Conservation (phyloP, 192 early-diverging fungal species). For the Backusella macrospora region DNA sequence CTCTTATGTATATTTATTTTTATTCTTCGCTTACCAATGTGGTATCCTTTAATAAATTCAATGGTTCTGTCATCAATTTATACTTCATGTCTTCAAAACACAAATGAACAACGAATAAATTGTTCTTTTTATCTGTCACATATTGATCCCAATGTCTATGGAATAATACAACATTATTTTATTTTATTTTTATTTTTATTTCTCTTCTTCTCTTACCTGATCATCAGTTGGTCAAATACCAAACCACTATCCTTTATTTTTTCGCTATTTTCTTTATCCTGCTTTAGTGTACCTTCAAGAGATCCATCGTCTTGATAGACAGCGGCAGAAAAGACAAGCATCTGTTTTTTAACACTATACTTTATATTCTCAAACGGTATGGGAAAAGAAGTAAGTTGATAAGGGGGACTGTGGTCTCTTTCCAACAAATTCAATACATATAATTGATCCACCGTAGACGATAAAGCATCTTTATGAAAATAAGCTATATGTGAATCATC, state of each 20-base stretch:
- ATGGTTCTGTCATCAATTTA: slow-evolving; percentile 47
- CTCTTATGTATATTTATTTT: slow-evolving; percentile 11
- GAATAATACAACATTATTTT: too few relatives aligned
- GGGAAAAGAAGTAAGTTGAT: slow-evolving; percentile 51
- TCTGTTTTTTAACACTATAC: slow-evolving; percentile 48
- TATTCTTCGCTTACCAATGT: slow-evolving; percentile 34
- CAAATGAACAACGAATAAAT: slow-evolving; percentile 59
- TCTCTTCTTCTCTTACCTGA: slow-evolving; percentile 37
- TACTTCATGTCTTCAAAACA: slow-evolving; percentile 37
- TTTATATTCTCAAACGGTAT: slow-evolving; percentile 59
- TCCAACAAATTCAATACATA: slow-evolving; percentile 39
- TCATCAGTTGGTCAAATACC: slow-evolving; percentile 71
- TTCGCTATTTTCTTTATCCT: slow-evolving; percentile 44
- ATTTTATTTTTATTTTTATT: not conserved
- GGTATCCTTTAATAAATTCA: slow-evolving; percentile 55
- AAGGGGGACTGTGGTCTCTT: slow-evolving; percentile 30
- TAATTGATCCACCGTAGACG: slow-evolving; percentile 44
- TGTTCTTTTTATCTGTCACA: slow-evolving; percentile 58
- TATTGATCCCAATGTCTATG: slow-evolving; percentile 83
- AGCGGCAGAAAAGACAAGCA: slow-evolving; percentile 68
- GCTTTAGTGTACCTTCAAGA: slow-evolving; percentile 57
- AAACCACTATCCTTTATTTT: slow-evolving; percentile 58
- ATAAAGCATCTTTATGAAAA: slow-evolving; percentile 17
- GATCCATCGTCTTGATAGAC: slow-evolving; percentile 56
- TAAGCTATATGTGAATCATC: slow-evolving; percentile 48